Evolutionary conservation across 176 grass and related monocot genomes (phyloP).

Genomic region (Musa troglodytarum): DNA sequence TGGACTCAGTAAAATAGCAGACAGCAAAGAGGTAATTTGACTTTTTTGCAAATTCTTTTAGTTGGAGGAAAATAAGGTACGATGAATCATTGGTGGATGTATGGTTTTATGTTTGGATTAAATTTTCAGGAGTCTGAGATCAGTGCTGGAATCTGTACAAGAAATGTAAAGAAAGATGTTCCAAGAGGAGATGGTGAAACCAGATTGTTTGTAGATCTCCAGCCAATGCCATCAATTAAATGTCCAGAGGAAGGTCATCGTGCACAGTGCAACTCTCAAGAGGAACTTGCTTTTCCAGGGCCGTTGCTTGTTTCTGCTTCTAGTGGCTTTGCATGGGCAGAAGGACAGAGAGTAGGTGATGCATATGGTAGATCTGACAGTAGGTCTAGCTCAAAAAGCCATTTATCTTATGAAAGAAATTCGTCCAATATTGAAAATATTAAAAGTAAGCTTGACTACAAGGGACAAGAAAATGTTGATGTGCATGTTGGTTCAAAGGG

Average conservation of each 20-base stretch:
- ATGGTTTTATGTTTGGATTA: slow-evolving; percentile 15
- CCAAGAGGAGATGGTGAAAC: slow-evolving; percentile 36
- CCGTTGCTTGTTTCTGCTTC: slow-evolving; percentile 68
- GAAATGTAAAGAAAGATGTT: slow-evolving; percentile 25
- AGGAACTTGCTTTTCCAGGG: slow-evolving; percentile 63
- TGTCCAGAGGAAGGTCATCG: slow-evolving; percentile 20
- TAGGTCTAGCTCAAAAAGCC: slow-evolving; percentile 46
- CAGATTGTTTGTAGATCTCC: slow-evolving; percentile 43
- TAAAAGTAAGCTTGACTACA: slow-evolving; percentile 32
- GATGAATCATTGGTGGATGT: background rate
- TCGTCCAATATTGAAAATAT: slow-evolving; percentile 21
- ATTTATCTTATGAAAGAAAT: slow-evolving; percentile 23
- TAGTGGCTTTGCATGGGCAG: slow-evolving; percentile 73
- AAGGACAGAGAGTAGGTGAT: slow-evolving; percentile 42
- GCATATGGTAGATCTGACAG: slow-evolving; percentile 32
- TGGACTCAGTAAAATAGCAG: slow-evolving; percentile 25
- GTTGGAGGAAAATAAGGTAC: no score
- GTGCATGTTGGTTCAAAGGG: slow-evolving; percentile 27
- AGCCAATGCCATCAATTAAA: slow-evolving; percentile 32
- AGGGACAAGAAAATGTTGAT: slow-evolving; percentile 33
- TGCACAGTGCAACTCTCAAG: slow-evolving; percentile 33
- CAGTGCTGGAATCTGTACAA: slow-evolving; percentile 35
- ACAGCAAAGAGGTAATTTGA: slow-evolving; percentile 25
- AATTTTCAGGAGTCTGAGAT: slow-evolving; percentile 39
- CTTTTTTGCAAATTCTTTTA: slow-evolving; percentile 5